Percentiles rank a stretch among this genome's conserved stretches.
Evolutionary conservation across 2,329 filamentous ascomycete species (phyloP).

Genomic region (Talaromyces sp.): DNA sequence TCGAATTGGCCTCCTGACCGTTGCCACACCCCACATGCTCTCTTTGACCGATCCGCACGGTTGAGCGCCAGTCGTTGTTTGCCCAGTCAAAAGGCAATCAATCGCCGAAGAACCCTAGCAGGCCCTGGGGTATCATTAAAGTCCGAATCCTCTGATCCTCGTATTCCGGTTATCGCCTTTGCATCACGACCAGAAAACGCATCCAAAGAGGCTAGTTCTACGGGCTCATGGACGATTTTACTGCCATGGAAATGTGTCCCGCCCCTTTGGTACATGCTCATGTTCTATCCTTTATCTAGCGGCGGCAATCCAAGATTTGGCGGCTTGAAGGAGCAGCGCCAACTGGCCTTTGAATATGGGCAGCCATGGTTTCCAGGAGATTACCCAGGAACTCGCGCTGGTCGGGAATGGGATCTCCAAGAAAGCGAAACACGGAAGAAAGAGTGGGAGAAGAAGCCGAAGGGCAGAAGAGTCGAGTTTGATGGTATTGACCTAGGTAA

Average conservation of each 20-base stretch:
- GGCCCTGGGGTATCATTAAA: constrained; percentile 60
- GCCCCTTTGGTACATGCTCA: constrained; percentile 78
- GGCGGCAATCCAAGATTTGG: constrained; percentile 80
- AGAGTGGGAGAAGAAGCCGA: constrained; percentile 73
- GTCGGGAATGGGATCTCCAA: constrained; percentile 69
- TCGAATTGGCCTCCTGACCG: constrained; percentile 64
- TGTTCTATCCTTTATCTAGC: constrained; percentile 74
- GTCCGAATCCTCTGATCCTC: constrained; percentile 59
- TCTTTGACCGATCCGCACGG: constrained; percentile 68
- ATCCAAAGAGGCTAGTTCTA: constrained; percentile 44
- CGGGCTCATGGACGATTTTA: constrained; percentile 76
- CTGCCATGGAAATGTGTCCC: constrained; percentile 87
- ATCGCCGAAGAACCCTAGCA: constrained; percentile 65
- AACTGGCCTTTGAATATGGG: constrained; percentile 75
- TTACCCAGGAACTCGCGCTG: constrained; percentile 72
- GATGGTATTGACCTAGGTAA: constrained; percentile 68
- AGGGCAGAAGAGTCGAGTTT: constrained; percentile 75
- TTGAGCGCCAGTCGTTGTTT: constrained; percentile 62
- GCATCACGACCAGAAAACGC: constrained; percentile 48
- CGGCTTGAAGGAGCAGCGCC: constrained; percentile 72
- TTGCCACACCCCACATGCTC: constrained; percentile 40
- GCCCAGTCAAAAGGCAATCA: constrained; percentile 72
- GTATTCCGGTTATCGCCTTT: constrained; percentile 72
- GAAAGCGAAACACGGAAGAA: constrained; percentile 57
- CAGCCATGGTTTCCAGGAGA: constrained; percentile 84